Evolutionary conservation across 345 rosid species (phyloP), one percentile per base, ranked within the genome.

Genomic region (Boechera retrofracta): DNA sequence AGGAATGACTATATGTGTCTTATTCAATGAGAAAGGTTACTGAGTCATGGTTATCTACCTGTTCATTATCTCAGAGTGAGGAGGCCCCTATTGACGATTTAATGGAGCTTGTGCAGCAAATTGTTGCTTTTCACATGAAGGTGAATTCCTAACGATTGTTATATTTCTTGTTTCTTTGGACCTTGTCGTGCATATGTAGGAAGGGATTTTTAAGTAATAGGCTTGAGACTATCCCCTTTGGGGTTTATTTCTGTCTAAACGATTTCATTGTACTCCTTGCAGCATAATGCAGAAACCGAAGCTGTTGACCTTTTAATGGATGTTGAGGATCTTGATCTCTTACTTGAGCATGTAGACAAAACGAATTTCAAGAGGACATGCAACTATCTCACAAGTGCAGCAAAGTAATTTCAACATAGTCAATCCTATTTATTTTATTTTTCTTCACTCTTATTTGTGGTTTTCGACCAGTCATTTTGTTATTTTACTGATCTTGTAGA

Each of bases 211-310:
- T 52, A 44, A 11, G 13, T 67, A 49, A 38, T 59, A 38, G 42
- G 60, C 38, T 38, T 42, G 18, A 24, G 21, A 61, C 39, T 54
- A 52, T 28, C 29, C 18, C 48, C 68, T 45, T 32, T 61, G 67
- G 48, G 38, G 1, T 9, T 62, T 69, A 48, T 41, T 29, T 55
- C 3, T 52, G 3, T 73, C 54, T 78, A 3, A 73, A 24, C 5
- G 10, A 68, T 53, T 60, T 15, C 35, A 45, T 44, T 67, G 54
- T 68, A 10, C 44, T 68, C 45, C 18, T 36, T 80, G 77, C 89
- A 95, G 98, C 97, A 95, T 81, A 95, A 95, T 83, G 97, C 97
- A 65, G 98, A 95, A 86, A 94, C 98, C 10, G 99, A 95, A 82
- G 99, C 98, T 75, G 94, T 95, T 78, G 97, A 95, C 85, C 89